A percentile compares a stretch with the other conserved stretches of the same genome.
Conservation (phyloP, 176 grass and related monocot species). For the Musa beccarii region DNA sequence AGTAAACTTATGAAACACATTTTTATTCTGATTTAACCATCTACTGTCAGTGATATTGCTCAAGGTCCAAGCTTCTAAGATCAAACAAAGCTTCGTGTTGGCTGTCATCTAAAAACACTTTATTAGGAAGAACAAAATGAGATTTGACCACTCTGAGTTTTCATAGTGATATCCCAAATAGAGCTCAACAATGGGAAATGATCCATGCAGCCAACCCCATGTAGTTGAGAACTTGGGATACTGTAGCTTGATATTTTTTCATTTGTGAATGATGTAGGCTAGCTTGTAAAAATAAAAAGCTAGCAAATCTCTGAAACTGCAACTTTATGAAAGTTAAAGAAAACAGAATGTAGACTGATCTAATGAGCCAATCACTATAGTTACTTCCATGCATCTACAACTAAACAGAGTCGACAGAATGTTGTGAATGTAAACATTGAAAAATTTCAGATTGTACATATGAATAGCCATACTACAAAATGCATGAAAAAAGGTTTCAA, state of each 20-base stretch:
- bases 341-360: not conserved
- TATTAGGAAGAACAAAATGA: not conserved
- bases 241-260: not conserved
- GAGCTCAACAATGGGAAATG: not conserved
- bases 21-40: not conserved
- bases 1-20: not conserved
- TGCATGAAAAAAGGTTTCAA: too few relatives aligned
- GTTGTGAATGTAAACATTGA: too few relatives aligned
- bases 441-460: too few relatives aligned
- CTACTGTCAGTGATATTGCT: not conserved
- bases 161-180: too few relatives aligned
- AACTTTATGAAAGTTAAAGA: not conserved
- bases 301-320: not conserved
- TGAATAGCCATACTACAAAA: too few relatives aligned
- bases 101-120: not conserved
- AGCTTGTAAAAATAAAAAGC: not conserved
- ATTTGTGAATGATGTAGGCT: not conserved
- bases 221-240: not conserved
- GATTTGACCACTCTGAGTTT: too few relatives aligned
- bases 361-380: not conserved
- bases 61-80: too few relatives aligned
- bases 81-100: not conserved
- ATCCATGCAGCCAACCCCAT: not conserved
- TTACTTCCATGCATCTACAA: not conserved
- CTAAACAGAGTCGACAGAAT: too few relatives aligned